Percentiles rank a stretch among this genome's conserved stretches.
Conservation (phyloP, 2,329 filamentous ascomycete species). For the Paracoccidioides brasiliensis region DNA sequence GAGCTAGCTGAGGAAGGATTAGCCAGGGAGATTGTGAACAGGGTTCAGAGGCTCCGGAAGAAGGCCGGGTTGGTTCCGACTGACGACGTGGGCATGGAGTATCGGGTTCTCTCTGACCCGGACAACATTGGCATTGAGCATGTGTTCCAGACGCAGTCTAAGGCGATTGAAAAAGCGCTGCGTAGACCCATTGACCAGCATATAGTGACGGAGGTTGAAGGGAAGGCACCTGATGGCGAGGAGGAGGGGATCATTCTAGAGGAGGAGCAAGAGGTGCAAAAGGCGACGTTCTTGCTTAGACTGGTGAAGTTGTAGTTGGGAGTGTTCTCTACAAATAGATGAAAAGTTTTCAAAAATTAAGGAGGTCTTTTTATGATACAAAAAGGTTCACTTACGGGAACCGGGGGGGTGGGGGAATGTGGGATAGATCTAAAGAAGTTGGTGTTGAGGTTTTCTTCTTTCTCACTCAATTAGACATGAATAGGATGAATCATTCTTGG, state of each 20-base stretch:
- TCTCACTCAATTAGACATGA: background rate
- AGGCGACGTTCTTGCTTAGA: slow-evolving; percentile 65
- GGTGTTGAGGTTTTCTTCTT: background rate
- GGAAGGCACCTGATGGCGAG: slow-evolving; percentile 40
- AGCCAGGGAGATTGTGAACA: slow-evolving; percentile 82
- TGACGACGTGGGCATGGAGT: slow-evolving; percentile 93
- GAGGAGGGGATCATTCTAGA: slow-evolving; percentile 56
- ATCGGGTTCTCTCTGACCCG: slow-evolving; percentile 65
- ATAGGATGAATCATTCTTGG: background rate
- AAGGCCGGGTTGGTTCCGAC: slow-evolving; percentile 82
- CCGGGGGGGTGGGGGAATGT: background rate
- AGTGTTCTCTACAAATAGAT: slow-evolving; percentile 16
- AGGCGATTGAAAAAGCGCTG: slow-evolving; percentile 62
- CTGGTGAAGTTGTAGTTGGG: slow-evolving; percentile 52
- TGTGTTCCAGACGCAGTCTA: slow-evolving; percentile 55
- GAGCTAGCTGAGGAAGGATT: slow-evolving; percentile 81
- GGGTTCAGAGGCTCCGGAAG: slow-evolving; percentile 85
- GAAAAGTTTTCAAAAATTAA: background rate
- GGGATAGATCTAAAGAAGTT: background rate
- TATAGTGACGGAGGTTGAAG: slow-evolving; percentile 46
- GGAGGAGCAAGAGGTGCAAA: slow-evolving; percentile 76
- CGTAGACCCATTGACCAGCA: slow-evolving; percentile 64
- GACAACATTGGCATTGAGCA: slow-evolving; percentile 59
- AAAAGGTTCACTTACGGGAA: background rate
- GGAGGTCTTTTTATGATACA: background rate